phyloP scores from a whole-genome alignment of 805 yeast genomes.

The Tetrapisispora arboricola region DNA sequence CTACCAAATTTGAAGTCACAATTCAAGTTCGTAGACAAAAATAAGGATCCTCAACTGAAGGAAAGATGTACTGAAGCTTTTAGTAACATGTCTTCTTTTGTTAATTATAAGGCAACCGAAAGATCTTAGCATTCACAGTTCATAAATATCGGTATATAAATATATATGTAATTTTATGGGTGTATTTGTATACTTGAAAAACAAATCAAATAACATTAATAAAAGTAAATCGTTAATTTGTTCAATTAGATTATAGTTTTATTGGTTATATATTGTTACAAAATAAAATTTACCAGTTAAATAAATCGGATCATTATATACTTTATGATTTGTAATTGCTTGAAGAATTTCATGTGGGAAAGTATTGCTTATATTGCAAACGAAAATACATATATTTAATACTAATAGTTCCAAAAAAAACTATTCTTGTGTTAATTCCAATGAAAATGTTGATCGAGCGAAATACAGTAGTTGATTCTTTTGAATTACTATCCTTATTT shows the following conservation, averaged over 20 bases:
- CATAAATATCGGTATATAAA: background rate
- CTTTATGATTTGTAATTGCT: background rate
- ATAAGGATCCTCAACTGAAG: constrained; percentile 47
- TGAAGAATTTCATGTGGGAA: too few species aligned
- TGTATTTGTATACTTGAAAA: background rate
- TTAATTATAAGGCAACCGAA: constrained; percentile 59
- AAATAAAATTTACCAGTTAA: background rate
- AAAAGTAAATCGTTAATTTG: background rate
- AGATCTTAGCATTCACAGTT: constrained; percentile 6
- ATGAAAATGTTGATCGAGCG: too few species aligned
- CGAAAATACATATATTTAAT: too few species aligned
- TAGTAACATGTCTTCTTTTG: constrained; percentile 60
- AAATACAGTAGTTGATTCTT: too few species aligned
- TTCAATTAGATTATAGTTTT: too few species aligned
- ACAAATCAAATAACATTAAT: background rate
- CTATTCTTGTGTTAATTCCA: too few species aligned
- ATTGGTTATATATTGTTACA: background rate
- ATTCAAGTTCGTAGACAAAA: constrained; percentile 59
- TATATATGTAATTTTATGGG: background rate
- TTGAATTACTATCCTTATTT: constrained; percentile 15
- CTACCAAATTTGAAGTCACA: constrained; percentile 40
- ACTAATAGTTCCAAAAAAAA: too few species aligned
- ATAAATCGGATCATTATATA: background rate
- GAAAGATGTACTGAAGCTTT: constrained; percentile 56
- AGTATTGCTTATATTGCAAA: too few species aligned